Percentiles rank a stretch among this genome's conserved stretches.
Conservation (phyloP, 2,329 filamentous ascomycete genomes). For the Colletotrichum sp. region DNA sequence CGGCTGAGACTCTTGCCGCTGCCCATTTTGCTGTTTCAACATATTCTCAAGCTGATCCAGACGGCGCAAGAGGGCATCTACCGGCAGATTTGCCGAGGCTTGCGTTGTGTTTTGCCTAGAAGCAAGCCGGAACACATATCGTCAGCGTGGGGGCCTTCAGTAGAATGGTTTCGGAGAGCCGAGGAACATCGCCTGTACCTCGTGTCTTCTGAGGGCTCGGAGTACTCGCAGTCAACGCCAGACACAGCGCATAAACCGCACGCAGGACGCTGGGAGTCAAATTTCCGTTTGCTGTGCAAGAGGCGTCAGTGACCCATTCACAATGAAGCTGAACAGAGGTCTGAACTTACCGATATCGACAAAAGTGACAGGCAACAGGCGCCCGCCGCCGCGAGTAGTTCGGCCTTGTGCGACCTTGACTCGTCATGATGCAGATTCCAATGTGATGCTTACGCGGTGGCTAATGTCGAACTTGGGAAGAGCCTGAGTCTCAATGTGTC, state of each 20-base stretch:
- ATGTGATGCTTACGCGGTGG: neutral
- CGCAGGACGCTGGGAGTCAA: neutral
- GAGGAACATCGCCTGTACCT: neutral
- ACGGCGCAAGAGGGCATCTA: neutral
- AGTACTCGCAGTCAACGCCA: neutral
- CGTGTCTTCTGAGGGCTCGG: neutral
- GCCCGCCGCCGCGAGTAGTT: neutral
- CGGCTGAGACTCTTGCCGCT: neutral
- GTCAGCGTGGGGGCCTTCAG: neutral
- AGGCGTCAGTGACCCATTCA: neutral
- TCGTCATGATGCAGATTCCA: neutral
- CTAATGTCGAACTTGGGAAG: neutral
- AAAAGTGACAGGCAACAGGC: neutral
- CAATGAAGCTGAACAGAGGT: neutral
- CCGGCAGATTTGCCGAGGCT: neutral
- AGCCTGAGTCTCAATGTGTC: neutral
- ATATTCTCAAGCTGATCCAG: neutral
- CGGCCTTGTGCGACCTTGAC: neutral
- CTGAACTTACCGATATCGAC: neutral
- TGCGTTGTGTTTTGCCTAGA: neutral
- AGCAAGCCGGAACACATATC: neutral
- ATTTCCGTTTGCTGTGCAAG: neutral
- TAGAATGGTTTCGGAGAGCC: neutral
- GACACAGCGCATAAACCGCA: neutral
- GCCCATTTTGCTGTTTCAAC: neutral